These are phyloP conservation scores for Aureobasidium lini DNA, from an alignment of 2,329 filamentous ascomycete species.

Conservation along the genomic window DNA sequence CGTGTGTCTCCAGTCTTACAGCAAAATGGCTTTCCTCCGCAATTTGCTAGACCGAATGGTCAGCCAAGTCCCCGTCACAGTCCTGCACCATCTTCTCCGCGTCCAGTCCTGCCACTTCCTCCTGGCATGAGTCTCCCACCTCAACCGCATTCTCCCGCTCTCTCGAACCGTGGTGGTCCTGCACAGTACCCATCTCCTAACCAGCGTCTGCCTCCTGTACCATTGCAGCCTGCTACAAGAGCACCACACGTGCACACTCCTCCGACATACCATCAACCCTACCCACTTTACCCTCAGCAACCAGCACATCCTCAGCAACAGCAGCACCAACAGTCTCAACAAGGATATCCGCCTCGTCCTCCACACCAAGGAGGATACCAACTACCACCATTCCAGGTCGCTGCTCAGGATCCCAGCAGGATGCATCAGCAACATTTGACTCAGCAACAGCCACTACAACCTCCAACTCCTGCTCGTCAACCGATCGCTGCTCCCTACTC, in stretches of 20 bases:
- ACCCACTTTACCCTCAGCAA: constrained; percentile 19
- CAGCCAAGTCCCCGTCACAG: constrained; percentile 23
- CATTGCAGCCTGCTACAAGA: constrained; percentile 18
- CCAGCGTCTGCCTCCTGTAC: constrained; percentile 19
- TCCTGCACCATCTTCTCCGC: constrained; percentile 28
- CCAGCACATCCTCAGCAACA: not conserved
- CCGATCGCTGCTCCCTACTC: constrained; percentile 6
- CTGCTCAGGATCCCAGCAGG: constrained; percentile 34
- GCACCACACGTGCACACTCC: constrained; percentile 26
- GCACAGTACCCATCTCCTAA: constrained; percentile 27
- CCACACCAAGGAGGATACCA: constrained; percentile 37
- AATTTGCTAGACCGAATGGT: constrained; percentile 19
- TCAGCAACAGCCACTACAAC: constrained; percentile 16
- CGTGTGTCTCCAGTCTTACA: constrained; percentile 28
- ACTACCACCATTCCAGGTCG: constrained; percentile 41
- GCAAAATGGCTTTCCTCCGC: constrained; percentile 31
- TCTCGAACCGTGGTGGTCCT: constrained; percentile 17
- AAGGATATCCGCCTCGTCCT: constrained; percentile 21
- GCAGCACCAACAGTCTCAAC: constrained; percentile 10
- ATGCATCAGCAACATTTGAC: constrained; percentile 25
- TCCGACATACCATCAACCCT: constrained; percentile 25
- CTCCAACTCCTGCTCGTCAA: constrained; percentile 11
- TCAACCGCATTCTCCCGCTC: constrained; percentile 19
- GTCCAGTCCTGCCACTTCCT: constrained; percentile 31
- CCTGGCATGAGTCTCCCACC: constrained; percentile 26